Evolutionary conservation across 2,329 filamentous ascomycete species (phyloP).

Genomic region (Pestalotiopsis sp.): DNA sequence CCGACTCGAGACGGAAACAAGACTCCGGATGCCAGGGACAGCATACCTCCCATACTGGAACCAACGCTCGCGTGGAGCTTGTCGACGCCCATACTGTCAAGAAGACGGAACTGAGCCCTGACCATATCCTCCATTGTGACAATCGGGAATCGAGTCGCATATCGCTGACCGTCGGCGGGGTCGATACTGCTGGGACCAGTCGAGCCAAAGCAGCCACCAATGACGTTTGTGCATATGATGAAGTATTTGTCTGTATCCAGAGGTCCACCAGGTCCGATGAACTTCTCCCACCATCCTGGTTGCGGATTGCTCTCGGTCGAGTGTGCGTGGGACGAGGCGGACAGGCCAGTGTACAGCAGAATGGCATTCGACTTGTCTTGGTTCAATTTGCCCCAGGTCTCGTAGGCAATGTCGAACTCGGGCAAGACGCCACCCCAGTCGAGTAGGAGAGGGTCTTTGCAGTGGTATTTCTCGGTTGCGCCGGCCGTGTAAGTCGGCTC

Average conservation of each 20-base stretch:
- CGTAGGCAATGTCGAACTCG: constrained; percentile 88
- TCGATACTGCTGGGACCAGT: constrained; percentile 89
- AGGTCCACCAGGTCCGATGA: constrained; percentile 84
- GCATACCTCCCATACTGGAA: constrained; percentile 98
- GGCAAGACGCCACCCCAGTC: constrained; percentile 95
- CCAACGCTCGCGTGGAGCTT: constrained; percentile 91
- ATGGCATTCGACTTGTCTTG: constrained; percentile 83
- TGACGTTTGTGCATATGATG: constrained; percentile 93
- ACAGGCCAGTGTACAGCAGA: constrained; percentile 88
- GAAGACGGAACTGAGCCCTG: constrained; percentile 84
- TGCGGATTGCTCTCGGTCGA: constrained; percentile 85
- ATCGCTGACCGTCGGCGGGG: constrained; percentile 82
- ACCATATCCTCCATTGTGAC: constrained; percentile 98
- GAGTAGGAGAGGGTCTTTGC: constrained; percentile 71
- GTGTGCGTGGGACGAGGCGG: constrained; percentile 95
- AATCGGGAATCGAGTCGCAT: constrained; percentile 94
- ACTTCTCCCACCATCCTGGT: constrained; percentile 98
- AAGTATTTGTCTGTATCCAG: constrained; percentile 91
- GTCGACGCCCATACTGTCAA: constrained; percentile 75
- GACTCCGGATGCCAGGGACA: constrained; percentile 83
- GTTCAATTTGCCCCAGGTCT: constrained; percentile 86
- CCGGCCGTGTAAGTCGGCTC: constrained; percentile 95
- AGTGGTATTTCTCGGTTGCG: constrained; percentile 76
- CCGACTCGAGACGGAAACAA: constrained; percentile 81
- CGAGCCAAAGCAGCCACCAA: constrained; percentile 94